Base-by-base conservation (phyloP, 305 asterid species). In the Fraxinus angustifolia region DNA sequence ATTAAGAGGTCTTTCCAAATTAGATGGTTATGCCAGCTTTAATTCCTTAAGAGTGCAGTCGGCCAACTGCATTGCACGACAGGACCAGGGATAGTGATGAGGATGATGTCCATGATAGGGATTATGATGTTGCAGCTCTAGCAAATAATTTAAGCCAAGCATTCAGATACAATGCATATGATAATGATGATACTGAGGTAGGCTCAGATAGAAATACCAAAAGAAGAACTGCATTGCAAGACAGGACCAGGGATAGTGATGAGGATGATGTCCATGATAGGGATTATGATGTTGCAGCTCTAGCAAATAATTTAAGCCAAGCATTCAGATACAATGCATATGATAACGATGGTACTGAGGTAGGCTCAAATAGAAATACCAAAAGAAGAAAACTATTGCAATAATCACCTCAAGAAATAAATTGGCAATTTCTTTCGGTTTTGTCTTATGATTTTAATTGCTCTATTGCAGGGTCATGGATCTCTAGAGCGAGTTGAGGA, bases 121-220 rank as follows among this genome's bases (percentile, higher is more conserved):
- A 94, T 83, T 96, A 92, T 90, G 99, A 96, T 83, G 98, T 96
- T 45, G 94, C 98, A 78, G 94, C 97, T 77, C 88, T 96, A 85
- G 98, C 98, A 11, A 93, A 96, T 92, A 91, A 93, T 86, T 90
- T 96, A 73, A 94, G 96, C 84, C 99, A 94, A 84, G 96, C 97
- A 84, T 94, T 94, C 89, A 89, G 95, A 91, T 96, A 93, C 89
- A 90, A 87, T 83, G 91, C 93, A 36, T 96, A 94, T 85, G 99
- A 94, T 71, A 96, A 94, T 81, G 97, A 93, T 82, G 97, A 89
- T 77, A 83, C 90, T 76, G 97, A 94, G 98, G 98, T 96, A 91
- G 85, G 50, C 83, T 40, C 56, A 74, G 71, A 56, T 65, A 75
- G 73, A 45, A 23, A 79, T 71, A 14, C 38, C 75, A 71, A 78